Evolutionary conservation across 805 yeast species (phyloP).

Genomic region (Zygotorulaspora sp.): DNA sequence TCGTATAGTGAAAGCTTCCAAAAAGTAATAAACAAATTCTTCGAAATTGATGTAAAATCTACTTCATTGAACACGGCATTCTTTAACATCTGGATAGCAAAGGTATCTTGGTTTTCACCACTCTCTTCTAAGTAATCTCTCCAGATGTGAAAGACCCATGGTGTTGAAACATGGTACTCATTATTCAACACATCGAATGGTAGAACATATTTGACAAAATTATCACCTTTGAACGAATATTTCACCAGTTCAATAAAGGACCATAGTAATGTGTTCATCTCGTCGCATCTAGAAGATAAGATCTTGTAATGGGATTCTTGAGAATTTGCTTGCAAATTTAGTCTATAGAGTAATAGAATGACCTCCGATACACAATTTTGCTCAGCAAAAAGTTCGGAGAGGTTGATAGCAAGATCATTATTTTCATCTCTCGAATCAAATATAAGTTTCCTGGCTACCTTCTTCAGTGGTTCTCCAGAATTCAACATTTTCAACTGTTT

Average conservation of each 20-base stretch:
- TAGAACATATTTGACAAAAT: slow-evolving; percentile 37
- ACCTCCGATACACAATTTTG: slow-evolving; percentile 53
- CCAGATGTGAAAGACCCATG: slow-evolving; percentile 80
- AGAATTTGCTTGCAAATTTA: slow-evolving; percentile 39
- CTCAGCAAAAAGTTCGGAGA: slow-evolving; percentile 45
- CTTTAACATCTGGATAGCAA: slow-evolving; percentile 13
- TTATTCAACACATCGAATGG: slow-evolving; percentile 40
- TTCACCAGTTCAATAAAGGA: slow-evolving; percentile 56
- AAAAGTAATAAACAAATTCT: slow-evolving; percentile 52
- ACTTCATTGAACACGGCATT: slow-evolving; percentile 17
- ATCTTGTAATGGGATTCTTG: slow-evolving; percentile 58
- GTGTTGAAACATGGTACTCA: slow-evolving; percentile 44
- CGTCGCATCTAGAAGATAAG: slow-evolving; percentile 67
- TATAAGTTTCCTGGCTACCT: slow-evolving; percentile 52
- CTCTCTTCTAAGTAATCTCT: slow-evolving; percentile 41
- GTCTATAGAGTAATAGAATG: slow-evolving; percentile 56
- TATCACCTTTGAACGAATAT: slow-evolving; percentile 40
- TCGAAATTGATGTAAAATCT: slow-evolving; percentile 32
- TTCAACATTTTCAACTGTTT: slow-evolving; percentile 62
- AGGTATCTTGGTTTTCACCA: slow-evolving; percentile 16
- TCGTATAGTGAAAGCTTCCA: slow-evolving; percentile 77
- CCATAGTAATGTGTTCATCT: slow-evolving; percentile 60
- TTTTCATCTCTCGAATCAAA: slow-evolving; percentile 47
- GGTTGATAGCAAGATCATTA: slow-evolving; percentile 43
- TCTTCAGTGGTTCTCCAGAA: slow-evolving; percentile 55